A percentile compares a stretch with the other conserved stretches of the same genome.
Conservation (phyloP, 331 rosid genomes). For the Cydonia oblonga region DNA sequence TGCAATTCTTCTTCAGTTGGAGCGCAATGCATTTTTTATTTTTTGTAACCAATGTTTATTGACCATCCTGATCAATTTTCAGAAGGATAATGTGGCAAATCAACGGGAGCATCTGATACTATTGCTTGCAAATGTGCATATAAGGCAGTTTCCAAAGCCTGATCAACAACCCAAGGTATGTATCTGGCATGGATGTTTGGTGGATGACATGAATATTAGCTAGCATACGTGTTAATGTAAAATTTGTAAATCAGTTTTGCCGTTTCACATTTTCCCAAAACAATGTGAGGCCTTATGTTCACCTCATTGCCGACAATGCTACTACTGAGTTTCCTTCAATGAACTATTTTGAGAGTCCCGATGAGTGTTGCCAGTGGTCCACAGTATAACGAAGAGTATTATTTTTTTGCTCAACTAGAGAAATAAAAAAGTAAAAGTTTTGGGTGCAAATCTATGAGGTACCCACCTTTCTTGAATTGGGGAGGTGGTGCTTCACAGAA, state of each 20-base stretch:
- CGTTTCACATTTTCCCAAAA: not conserved
- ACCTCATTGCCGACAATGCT: not conserved
- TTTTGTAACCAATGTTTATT: slow-evolving; percentile 5
- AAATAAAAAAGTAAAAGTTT: not conserved
- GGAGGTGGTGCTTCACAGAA: not conserved
- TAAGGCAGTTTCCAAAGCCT: slow-evolving; percentile 82
- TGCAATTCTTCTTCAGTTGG: not conserved
- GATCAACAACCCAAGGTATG: slow-evolving; percentile 98
- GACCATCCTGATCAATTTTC: slow-evolving; percentile 20
- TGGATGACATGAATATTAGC: not conserved
- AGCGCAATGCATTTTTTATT: not conserved
- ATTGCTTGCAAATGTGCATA: slow-evolving; percentile 91
- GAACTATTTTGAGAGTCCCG: not conserved
- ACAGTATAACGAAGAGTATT: not conserved
- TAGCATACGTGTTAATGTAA: not conserved
- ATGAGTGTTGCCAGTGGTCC: not conserved
- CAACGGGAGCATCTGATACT: slow-evolving; percentile 94
- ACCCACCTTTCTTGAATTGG: not conserved
- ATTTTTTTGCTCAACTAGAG: not conserved
- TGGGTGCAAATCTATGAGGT: not conserved
- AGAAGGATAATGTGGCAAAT: slow-evolving; percentile 92
- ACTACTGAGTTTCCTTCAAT: not conserved
- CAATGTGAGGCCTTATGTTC: not conserved
- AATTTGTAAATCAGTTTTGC: not conserved
- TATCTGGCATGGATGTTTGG: not conserved